A percentile compares a stretch with the other conserved stretches of the same genome.
These are phyloP conservation scores for Phytophthora quininea DNA, from an alignment of 352 stramenopile species.

Conservation along the genomic window DNA sequence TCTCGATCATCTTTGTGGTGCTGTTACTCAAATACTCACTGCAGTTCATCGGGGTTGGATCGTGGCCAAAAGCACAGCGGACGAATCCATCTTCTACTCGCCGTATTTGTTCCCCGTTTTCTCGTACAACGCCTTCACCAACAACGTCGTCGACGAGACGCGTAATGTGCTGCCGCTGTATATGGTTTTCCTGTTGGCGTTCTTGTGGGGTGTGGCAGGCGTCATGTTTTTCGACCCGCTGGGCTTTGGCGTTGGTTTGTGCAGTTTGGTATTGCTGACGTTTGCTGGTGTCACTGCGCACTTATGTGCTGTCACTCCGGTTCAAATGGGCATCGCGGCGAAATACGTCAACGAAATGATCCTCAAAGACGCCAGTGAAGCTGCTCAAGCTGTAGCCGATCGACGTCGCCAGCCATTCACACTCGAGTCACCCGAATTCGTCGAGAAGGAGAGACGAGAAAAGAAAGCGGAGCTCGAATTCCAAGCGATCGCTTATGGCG, in stretches of 20 bases:
- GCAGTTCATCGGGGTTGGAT: slow-evolving; percentile 69
- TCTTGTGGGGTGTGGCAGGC: slow-evolving; percentile 86
- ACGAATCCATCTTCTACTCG: slow-evolving; percentile 84
- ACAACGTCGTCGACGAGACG: slow-evolving; percentile 92
- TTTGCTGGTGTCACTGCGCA: slow-evolving; percentile 81
- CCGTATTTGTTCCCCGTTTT: slow-evolving; percentile 92
- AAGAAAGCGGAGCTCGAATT: slow-evolving; percentile 85
- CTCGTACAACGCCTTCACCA: slow-evolving; percentile 90
- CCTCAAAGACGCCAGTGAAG: slow-evolving; percentile 82
- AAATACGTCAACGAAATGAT: slow-evolving; percentile 92
- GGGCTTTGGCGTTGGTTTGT: slow-evolving; percentile 87
- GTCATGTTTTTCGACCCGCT: slow-evolving; percentile 93
- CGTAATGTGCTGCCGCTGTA: slow-evolving; percentile 72
- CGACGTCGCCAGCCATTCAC: slow-evolving; percentile 70
- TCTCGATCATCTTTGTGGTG: slow-evolving; percentile 87
- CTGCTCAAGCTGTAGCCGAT: slow-evolving; percentile 71
- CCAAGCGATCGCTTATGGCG: slow-evolving; percentile 79
- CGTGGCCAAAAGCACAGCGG: slow-evolving; percentile 42
- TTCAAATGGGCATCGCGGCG: slow-evolving; percentile 86
- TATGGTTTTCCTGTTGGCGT: slow-evolving; percentile 67
- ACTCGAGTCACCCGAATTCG: slow-evolving; percentile 80
- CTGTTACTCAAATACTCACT: slow-evolving; percentile 77
- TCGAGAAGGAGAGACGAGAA: slow-evolving; percentile 72
- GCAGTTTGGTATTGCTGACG: slow-evolving; percentile 80
- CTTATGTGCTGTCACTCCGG: slow-evolving; percentile 81